A percentile compares a stretch with the other conserved stretches of the same genome.
phyloP scores from a whole-genome alignment of 495 filamentous ascomycete species.

The Cryomyces minteri region DNA sequence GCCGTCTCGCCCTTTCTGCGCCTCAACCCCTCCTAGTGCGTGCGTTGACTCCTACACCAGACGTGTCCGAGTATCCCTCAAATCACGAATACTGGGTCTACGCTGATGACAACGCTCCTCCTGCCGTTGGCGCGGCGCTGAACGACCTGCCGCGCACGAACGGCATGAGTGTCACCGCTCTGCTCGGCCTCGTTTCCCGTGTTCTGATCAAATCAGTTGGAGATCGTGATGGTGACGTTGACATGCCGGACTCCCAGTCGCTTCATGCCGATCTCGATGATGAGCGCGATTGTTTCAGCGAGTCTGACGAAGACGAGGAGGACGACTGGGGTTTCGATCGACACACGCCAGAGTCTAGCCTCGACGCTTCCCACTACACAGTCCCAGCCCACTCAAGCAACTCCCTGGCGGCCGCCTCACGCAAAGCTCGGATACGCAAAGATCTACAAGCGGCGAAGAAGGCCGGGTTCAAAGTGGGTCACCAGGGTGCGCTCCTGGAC shows the following conservation, averaged over 20 bases:
- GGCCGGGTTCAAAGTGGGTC: constrained; percentile 62
- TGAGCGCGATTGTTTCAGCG: constrained; percentile 13
- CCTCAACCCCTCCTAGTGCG: constrained; percentile 1
- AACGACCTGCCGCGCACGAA: constrained; percentile 19
- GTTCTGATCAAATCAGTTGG: constrained; percentile 2
- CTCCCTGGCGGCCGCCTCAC: not conserved
- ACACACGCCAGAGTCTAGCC: not conserved
- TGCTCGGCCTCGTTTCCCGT: constrained; percentile 18
- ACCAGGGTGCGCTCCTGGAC: constrained; percentile 30
- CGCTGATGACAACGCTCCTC: constrained; percentile 31
- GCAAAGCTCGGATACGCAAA: constrained; percentile 22
- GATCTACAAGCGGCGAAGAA: constrained; percentile 44
- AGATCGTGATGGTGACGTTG: constrained; percentile 17
- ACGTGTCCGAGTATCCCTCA: constrained; percentile 46
- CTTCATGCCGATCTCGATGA: constrained; percentile 16
- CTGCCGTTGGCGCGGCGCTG: constrained; percentile 26
- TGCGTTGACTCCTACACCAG: constrained; percentile 13
- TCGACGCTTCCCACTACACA: not conserved
- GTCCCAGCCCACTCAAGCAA: not conserved
- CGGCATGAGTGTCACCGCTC: constrained; percentile 16
- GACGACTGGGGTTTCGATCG: constrained; percentile 9
- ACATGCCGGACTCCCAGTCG: constrained; percentile 18
- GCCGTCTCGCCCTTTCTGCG: constrained; percentile 6
- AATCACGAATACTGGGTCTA: constrained; percentile 42
- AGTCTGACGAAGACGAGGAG: constrained; percentile 5